Base-by-base conservation (phyloP, 441 rosid species). In the Arabidopsis lyrata region DNA sequence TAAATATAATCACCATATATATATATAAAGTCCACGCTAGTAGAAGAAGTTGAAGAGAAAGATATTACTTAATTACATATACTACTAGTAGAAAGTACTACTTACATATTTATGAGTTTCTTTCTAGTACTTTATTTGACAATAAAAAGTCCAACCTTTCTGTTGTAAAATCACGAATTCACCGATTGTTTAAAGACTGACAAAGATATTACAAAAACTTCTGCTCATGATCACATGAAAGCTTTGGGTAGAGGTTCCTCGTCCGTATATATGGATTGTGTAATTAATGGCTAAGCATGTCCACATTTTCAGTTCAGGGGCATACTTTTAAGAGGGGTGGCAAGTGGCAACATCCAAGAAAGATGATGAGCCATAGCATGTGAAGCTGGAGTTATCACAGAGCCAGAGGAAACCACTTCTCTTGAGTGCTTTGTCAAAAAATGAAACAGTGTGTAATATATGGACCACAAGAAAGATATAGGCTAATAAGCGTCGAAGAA, bases 271-370 rank as follows among this genome's bases (percentile, higher is more conserved):
- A 4, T 29, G 31, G 31, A 29, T 29, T 29, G 31, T 29, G 31
- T 29, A 24, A n/a, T n/a, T n/a, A 29, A 29, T 29, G 31, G 31
- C 50, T 14, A 54, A 49, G 53, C 14, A 41, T 12, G 8, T 60
- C 54, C 10, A 59, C 9, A 60, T 16, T 66, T 50, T 58, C 52
- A 62, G n/a, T 50, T 58, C 52, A 62, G n/a, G 27, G 32, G 54
- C 86, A 35, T 83, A 95, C 98, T 72, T 88, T 95, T 70, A 91
- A 65, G 63, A 95, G 95, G 72, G 98, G 95, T 77, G 98, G 98
- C 77, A 92, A 83, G 95, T 77, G 98, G 98, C 77, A 92, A 83
- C 98, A 95, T 95, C 98, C 99, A 95, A 22, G 95, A 85, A 54
- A 95, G 84, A 82, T 95, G 99, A 64, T 87, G 85, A 81, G 92